These are phyloP conservation scores for Dioszegia crocea DNA, from an alignment of 768 basidiomycete species.

Conservation along the genomic window DNA sequence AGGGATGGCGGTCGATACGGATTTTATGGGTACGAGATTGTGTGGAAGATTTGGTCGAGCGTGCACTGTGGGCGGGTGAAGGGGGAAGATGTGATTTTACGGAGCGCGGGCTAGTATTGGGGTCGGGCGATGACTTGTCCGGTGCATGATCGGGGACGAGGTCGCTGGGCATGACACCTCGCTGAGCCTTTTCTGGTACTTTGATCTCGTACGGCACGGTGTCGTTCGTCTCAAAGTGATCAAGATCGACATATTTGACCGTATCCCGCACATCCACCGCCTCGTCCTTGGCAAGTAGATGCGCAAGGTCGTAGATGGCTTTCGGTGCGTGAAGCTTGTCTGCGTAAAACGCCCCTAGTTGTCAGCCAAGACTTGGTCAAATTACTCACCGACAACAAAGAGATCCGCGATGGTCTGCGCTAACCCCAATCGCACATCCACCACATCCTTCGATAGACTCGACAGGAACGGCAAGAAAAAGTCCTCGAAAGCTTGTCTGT, in stretches of 20 bases:
- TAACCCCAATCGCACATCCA: constrained; percentile 80
- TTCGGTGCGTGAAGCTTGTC: constrained; percentile 17
- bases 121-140: neutral
- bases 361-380: neutral
- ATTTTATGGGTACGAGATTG: neutral
- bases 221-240: constrained; percentile 10
- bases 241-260: constrained; percentile 23
- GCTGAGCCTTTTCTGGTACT: neutral
- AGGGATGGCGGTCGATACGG: constrained; percentile 2
- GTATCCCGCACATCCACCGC: constrained; percentile 36
- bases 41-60: neutral
- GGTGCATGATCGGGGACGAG: constrained; percentile 2
- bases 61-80: neutral
- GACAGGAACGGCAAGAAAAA: constrained; percentile 59
- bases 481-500: constrained; percentile 53
- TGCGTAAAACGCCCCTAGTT: constrained; percentile 29
- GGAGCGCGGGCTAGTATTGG: neutral
- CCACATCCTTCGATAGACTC: constrained; percentile 64
- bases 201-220: constrained; percentile 15
- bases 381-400: constrained; percentile 28
- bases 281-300: constrained; percentile 24
- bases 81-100: neutral
- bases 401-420: constrained; percentile 64
- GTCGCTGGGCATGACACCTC: constrained; percentile 1
- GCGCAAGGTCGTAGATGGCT: constrained; percentile 22